These are phyloP conservation scores for Anthostomella pinea DNA, from an alignment of 2,329 filamentous ascomycete genomes.

Conservation along the genomic window DNA sequence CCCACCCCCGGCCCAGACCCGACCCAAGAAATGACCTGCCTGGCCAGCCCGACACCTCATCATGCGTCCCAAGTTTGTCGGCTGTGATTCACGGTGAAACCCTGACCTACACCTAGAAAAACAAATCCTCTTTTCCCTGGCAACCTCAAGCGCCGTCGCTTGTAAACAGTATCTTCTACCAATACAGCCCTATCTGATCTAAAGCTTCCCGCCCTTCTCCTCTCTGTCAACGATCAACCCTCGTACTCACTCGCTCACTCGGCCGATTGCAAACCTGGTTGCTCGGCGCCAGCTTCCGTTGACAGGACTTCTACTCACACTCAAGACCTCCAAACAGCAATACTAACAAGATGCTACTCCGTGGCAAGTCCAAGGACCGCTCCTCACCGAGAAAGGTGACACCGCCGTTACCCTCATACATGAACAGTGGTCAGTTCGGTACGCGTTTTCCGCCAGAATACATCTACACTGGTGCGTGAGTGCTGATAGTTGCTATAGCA, in stretches of 20 bases:
- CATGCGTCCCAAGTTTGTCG: no score
- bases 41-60: no score
- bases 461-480: constrained; percentile 6
- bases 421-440: constrained; percentile 68
- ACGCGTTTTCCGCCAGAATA: constrained; percentile 26
- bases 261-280: constrained; percentile 1
- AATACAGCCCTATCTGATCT: no score
- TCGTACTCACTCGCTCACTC: no score
- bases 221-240: no score
- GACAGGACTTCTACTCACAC: neutral
- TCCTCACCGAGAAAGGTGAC: constrained; percentile 50
- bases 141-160: no score
- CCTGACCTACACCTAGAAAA: no score
- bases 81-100: no score
- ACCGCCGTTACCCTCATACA: constrained; percentile 61
- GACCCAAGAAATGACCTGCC: constrained; percentile 11
- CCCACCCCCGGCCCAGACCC: constrained; percentile 10
- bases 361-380: constrained; percentile 32
- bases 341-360: constrained; percentile 20
- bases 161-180: no score
- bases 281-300: neutral
- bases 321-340: constrained; percentile 1
- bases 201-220: no score
- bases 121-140: no score
- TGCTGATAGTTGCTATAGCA: constrained; percentile 14